Evolutionary conservation across 2,329 filamentous ascomycete genomes (phyloP), one percentile per base, ranked within the genome.

Genomic region (Nemania sp.): DNA sequence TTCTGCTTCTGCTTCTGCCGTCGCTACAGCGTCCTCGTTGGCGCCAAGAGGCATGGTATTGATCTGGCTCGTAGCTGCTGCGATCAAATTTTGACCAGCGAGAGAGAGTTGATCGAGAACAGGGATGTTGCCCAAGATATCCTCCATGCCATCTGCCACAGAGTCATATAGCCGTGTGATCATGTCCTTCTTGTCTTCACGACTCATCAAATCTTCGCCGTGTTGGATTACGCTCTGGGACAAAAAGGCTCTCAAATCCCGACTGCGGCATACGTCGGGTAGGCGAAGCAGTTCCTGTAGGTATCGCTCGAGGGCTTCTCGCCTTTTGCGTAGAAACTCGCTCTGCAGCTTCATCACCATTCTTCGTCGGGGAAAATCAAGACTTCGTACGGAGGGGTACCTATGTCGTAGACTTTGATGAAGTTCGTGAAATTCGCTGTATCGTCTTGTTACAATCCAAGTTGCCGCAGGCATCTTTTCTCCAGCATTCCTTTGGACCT

Each of bases 381-480:
- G 80, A 61, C 90, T 85, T 43, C 92, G 85, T 14, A 97, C 91
- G 14, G 90, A 92, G 0, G 91, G 86, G 65, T 97, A 99, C 57
- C 88, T 84, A 33, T 86, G 81, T 48, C 94, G 86, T 22, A 99
- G 80, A 50, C 88, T 88, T 68, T 97, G 94, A 68, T 99, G 91
- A 15, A 99, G 82, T 60, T 97, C 92, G 65, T 96, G 91, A 66
- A 99, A 99, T 71, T 97, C 93, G 74, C 91, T 96, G 69, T 99
- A 99, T 61, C 94, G 83, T 52, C 93, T 84, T n/a, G 90, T 89
- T 37, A 99, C 86, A 12, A 88, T 84, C 94, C 94, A 99, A 3
- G 90, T 89, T 0, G 93, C 93, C n/a, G 93, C 91, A 3, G 92
- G 90, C 89, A 97, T 96, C 70, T 96, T 90, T 67, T 97, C 93